Conservation (phyloP, 257 asterid genomes). For the Primulina tabacum region DNA sequence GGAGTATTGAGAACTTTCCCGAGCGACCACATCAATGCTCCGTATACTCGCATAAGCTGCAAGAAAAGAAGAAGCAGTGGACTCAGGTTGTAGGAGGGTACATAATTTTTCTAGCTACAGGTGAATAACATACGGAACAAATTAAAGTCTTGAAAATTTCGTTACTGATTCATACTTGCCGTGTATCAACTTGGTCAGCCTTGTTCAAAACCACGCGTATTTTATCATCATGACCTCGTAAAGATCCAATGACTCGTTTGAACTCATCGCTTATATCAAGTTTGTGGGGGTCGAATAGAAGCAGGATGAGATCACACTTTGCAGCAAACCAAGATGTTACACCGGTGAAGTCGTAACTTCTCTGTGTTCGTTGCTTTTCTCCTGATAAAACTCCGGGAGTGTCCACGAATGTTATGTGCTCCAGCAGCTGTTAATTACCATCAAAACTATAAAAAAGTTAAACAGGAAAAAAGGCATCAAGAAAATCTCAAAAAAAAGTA, state of each 20-base stretch:
- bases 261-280: slow-evolving; percentile 77
- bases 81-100: not conserved
- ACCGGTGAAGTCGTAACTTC: slow-evolving; percentile 56
- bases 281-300: slow-evolving; percentile 55
- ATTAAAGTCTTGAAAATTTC: not conserved
- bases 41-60: slow-evolving; percentile 86
- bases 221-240: slow-evolving; percentile 81
- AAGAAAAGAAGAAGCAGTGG: slow-evolving; percentile 11
- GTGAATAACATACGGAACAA: not conserved
- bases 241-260: slow-evolving; percentile 68
- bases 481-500: not conserved
- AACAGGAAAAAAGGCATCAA: not conserved
- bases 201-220: slow-evolving; percentile 70
- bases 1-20: slow-evolving; percentile 86
- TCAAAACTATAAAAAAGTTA: slow-evolving; percentile 25
- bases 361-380: slow-evolving; percentile 51
- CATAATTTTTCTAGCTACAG: not conserved
- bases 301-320: slow-evolving; percentile 53
- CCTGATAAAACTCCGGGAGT: slow-evolving; percentile 77
- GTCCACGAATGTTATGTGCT: slow-evolving; percentile 46
- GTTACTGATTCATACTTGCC: slow-evolving; percentile 35
- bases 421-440: slow-evolving; percentile 34
- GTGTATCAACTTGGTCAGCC: slow-evolving; percentile 63
- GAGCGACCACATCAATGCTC: slow-evolving; percentile 88
- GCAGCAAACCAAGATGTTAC: slow-evolving; percentile 59